Evolutionary conservation across 495 filamentous ascomycete genomes (phyloP), one percentile per base, ranked within the genome.

Genomic region (Pyronema domesticum): DNA sequence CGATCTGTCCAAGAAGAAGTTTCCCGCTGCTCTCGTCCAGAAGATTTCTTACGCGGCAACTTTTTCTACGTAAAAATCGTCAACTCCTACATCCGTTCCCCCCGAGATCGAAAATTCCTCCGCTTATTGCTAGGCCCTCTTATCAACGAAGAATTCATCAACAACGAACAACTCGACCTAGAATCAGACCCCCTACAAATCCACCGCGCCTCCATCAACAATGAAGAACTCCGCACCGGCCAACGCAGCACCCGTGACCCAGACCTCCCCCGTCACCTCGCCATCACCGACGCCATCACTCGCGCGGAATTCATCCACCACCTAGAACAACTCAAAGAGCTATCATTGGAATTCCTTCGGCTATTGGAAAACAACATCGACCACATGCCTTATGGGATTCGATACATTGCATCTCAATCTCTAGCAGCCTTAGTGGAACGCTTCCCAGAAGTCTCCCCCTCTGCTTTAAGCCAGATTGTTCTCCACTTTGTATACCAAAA

Each of bases 121-220:
- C 79, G 85, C 35, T 85, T 91, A 60, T 71, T 94, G 8, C 69
- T 95, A 9, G 86, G 86, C 11, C 78, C 84, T 7, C 68, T 95
- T 36, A 82, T 96, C 56, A 80, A 81, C 57, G 80, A 91, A 57
- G 86, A 87, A 61, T 82, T 96, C 65, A 81, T 95, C 45, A 89
- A 94, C 34, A 93, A 95, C 57, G 81, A 85, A 6, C 81, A 82
- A 7, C 73, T 96, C 50, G 89, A 96, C 60, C 74, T 99, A 13
- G 91, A 99, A 68, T 95, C 89, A 62, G 91, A 99, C 65, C 91
- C 91, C 0, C 83, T 96, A 73, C 89, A 95, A 60, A 99, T 99
- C 49, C 95, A 99, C 69, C 78, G 86, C 19, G 89, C 87, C 10
- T 78, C 82, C 9, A 88, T 96, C 68, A 95, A 94, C 67, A 91